Conservation (phyloP, 768 basidiomycete species). For the Pleurotus sapidus region DNA sequence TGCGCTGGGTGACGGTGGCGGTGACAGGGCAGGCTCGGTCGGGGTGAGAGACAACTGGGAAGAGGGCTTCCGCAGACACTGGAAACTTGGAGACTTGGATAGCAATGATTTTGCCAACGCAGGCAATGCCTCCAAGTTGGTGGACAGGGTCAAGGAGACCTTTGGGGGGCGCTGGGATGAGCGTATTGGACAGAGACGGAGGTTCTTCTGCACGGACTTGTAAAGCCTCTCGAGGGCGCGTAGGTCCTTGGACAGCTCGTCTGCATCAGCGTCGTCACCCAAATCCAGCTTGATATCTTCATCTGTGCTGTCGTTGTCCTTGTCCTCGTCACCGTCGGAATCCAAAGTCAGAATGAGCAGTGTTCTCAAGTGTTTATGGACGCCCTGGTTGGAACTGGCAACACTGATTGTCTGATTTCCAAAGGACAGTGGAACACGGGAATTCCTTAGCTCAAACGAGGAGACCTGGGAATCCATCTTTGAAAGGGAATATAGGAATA, state of each 20-base stretch:
- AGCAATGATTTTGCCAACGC: too few relatives aligned
- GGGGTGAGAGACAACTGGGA: not conserved
- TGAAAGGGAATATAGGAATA: too few relatives aligned
- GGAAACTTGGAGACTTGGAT: conserved; percentile 16
- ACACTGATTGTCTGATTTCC: too few relatives aligned
- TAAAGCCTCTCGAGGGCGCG: conserved; percentile 67
- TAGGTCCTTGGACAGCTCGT: conserved; percentile 68
- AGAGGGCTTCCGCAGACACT: not conserved
- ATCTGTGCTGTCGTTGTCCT: not conserved
- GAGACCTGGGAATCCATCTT: too few relatives aligned
- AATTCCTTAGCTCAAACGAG: too few relatives aligned
- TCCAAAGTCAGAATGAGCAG: not conserved
- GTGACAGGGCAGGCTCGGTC: conserved; percentile 9
- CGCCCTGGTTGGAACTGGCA: too few relatives aligned
- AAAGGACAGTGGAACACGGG: too few relatives aligned
- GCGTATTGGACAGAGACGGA: conserved; percentile 74
- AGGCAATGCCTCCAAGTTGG: too few relatives aligned
- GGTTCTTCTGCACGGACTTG: conserved; percentile 70
- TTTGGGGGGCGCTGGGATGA: conserved; percentile 53
- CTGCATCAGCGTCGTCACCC: conserved; percentile 36
- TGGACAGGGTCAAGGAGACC: conserved; percentile 23
- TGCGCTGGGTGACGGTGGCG: conserved; percentile 12
- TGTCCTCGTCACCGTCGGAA: not conserved
- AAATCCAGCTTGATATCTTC: not conserved
- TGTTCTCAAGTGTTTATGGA: not conserved